A percentile compares a stretch with the other conserved stretches of the same genome.
phyloP scores from a whole-genome alignment of 306 rosid species.

The Prunus davidiana region DNA sequence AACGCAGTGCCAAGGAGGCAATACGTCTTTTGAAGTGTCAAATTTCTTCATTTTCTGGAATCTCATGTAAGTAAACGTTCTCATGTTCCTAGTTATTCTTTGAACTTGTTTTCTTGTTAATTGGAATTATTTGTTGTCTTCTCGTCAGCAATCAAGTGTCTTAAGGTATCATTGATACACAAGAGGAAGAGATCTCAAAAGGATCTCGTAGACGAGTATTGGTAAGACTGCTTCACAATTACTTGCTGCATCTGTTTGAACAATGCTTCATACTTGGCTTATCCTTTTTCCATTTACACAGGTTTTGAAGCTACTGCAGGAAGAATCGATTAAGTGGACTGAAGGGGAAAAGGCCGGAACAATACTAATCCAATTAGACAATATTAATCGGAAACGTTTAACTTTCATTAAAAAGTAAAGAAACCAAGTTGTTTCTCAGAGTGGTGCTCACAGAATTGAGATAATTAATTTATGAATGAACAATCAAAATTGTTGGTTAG shows the following conservation, averaged over 20 bases:
- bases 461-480: background rate
- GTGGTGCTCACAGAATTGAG: background rate
- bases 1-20: constrained; percentile 47
- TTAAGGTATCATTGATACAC: constrained; percentile 62
- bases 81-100: background rate
- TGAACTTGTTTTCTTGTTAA: background rate
- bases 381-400: constrained; percentile 38
- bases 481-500: background rate
- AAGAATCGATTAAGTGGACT: constrained; percentile 65
- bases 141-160: constrained; percentile 59
- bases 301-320: constrained; percentile 63
- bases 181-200: constrained; percentile 45
- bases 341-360: constrained; percentile 59
- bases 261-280: background rate
- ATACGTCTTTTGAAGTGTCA: constrained; percentile 56
- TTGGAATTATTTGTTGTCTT: constrained; percentile 14
- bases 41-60: constrained; percentile 64
- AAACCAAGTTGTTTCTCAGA: background rate
- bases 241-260: background rate
- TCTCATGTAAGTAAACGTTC: constrained; percentile 46
- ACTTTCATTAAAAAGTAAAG: constrained; percentile 40
- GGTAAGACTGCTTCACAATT: constrained; percentile 39
- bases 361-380: constrained; percentile 49
- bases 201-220: constrained; percentile 40
- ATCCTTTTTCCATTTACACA: constrained; percentile 16